Evolutionary conservation across 2,329 filamentous ascomycete genomes (phyloP).

Genomic region (Elsinoe australis): DNA sequence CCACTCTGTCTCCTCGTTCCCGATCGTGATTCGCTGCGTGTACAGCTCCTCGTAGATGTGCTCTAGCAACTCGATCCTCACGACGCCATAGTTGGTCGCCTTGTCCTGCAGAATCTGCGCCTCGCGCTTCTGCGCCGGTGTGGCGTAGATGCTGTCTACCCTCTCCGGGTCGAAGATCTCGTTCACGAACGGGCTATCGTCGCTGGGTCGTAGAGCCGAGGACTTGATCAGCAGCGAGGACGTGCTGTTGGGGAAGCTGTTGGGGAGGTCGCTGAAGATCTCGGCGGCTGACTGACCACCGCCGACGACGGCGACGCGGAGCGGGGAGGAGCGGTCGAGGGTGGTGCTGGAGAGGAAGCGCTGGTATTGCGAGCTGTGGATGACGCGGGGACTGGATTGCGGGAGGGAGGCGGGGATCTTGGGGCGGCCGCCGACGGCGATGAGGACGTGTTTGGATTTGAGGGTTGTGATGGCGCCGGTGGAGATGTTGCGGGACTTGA

Average conservation of each 20-base stretch:
- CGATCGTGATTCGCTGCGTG: conserved; percentile 66
- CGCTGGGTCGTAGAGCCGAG: conserved; percentile 77
- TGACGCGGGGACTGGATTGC: conserved; percentile 60
- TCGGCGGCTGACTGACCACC: conserved; percentile 90
- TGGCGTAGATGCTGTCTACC: conserved; percentile 67
- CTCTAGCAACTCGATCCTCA: conserved; percentile 84
- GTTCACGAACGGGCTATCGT: conserved; percentile 96
- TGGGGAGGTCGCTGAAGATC: conserved; percentile 84
- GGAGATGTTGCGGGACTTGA: conserved; percentile 56
- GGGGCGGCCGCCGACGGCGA: conserved; percentile 60
- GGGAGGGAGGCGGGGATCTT: conserved; percentile 65
- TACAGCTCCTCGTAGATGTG: conserved; percentile 83
- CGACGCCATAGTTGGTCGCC: conserved; percentile 89
- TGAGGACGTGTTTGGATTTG: conserved; percentile 60
- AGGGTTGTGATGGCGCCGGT: conserved; percentile 49
- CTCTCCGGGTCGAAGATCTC: conserved; percentile 90
- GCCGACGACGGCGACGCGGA: conserved; percentile 76
- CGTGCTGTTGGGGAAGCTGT: conserved; percentile 70
- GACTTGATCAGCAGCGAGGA: conserved; percentile 75
- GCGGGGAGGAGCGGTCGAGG: conserved; percentile 47
- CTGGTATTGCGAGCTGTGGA: conserved; percentile 85
- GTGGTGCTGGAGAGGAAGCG: conserved; percentile 55
- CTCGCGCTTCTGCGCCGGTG: conserved; percentile 55
- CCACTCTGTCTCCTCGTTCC: conserved; percentile 64
- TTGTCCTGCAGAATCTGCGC: conserved; percentile 60